These are phyloP conservation scores for Mastigamoeba balamuthi DNA, from an alignment of 78 protist genomes.

Conservation along the genomic window DNA sequence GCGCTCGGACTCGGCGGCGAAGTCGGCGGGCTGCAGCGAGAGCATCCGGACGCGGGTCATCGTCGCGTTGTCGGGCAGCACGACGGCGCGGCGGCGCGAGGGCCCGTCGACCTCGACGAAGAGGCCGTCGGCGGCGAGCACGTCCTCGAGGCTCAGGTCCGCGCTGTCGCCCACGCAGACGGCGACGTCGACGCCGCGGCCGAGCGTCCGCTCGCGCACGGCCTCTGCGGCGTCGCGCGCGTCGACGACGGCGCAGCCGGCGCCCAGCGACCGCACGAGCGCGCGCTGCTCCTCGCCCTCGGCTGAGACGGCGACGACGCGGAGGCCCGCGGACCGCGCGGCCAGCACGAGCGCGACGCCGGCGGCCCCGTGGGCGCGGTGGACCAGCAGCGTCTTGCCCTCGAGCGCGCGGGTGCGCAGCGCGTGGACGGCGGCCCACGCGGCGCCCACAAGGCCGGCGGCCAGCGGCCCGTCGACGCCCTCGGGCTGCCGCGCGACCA, in stretches of 20 bases:
- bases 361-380: background rate
- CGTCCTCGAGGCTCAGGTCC: background rate
- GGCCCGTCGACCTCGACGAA: background rate
- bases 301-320: background rate
- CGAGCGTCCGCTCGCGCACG: background rate
- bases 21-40: background rate
- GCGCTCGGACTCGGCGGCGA: background rate
- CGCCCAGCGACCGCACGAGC: background rate
- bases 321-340: background rate
- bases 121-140: background rate
- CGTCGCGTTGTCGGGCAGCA: too few species aligned
- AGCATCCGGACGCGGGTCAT: background rate
- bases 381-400: background rate
- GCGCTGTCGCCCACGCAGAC: too few species aligned
- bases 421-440: background rate
- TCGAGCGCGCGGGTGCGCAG: background rate
- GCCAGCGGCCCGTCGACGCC: background rate
- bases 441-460: background rate
- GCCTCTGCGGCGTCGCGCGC: background rate
- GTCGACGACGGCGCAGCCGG: background rate
- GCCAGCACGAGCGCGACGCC: background rate
- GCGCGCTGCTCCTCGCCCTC: background rate
- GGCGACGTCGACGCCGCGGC: background rate
- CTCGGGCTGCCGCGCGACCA: background rate
- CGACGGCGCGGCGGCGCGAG: background rate